These are phyloP conservation scores for Rubroboletus pulcherrimus DNA, from an alignment of 768 basidiomycete species.

Conservation along the genomic window DNA sequence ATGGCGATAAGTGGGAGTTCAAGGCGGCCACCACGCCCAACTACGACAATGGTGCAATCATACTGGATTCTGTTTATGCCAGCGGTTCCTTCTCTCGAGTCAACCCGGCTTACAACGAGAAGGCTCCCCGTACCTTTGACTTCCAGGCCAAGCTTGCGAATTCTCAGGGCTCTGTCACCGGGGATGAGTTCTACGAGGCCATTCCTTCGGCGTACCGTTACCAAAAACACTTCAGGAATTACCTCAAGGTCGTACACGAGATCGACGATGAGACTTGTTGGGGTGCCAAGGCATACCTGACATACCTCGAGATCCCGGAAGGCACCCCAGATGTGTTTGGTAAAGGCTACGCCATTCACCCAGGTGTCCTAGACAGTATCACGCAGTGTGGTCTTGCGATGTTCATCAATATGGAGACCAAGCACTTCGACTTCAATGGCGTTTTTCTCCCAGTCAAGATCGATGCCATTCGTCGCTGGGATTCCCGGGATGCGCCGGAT, in stretches of 20 bases:
- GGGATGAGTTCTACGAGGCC: conserved; percentile 16
- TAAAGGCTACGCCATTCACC: conserved; percentile 31
- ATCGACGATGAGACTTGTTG: conserved; percentile 27
- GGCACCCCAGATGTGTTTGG: conserved; percentile 28
- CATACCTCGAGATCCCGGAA: conserved; percentile 21
- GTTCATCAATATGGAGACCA: conserved; percentile 29
- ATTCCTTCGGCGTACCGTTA: conserved; percentile 22
- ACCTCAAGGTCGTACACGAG: conserved; percentile 27
- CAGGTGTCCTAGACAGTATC: conserved; percentile 32
- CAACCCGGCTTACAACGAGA: conserved; percentile 26
- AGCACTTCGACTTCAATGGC: conserved; percentile 31
- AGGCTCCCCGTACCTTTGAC: conserved; percentile 21
- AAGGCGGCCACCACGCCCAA: conserved; percentile 24
- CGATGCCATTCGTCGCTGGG: conserved; percentile 30
- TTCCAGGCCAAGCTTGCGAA: conserved; percentile 20
- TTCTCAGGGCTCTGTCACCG: conserved; percentile 15
- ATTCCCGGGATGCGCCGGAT: conserved; percentile 21
- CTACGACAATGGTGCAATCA: conserved; percentile 21
- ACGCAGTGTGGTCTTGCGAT: conserved; percentile 31
- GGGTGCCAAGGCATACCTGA: conserved; percentile 26
- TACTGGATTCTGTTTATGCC: conserved; percentile 30
- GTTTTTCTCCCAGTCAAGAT: conserved; percentile 32
- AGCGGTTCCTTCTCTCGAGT: conserved; percentile 26
- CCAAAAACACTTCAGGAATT: conserved; percentile 26
- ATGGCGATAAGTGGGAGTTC: conserved; percentile 29